Evolutionary conservation across 768 basidiomycete species (phyloP).

Genomic region (Mycena indigotica): DNA sequence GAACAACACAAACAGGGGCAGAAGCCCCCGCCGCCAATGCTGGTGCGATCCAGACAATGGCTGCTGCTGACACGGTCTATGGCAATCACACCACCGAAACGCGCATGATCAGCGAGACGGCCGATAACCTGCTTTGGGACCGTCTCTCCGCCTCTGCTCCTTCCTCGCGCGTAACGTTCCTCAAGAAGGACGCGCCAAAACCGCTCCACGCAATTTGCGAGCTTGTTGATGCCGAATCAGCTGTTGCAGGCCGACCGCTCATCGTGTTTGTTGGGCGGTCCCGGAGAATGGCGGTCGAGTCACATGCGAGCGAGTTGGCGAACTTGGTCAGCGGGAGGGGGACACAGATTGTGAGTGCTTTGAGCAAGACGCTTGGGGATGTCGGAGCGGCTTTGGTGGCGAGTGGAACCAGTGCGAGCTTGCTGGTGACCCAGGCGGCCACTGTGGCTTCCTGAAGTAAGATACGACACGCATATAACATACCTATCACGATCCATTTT

Average conservation of each 20-base stretch:
- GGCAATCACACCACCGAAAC: constrained; percentile 63
- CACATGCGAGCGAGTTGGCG: constrained; percentile 61
- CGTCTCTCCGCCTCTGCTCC: constrained; percentile 46
- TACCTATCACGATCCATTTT: too few species aligned
- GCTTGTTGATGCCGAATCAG: constrained; percentile 35
- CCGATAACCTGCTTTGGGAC: constrained; percentile 79
- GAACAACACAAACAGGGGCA: too few species aligned
- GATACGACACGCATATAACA: too few species aligned
- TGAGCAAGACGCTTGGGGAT: constrained; percentile 76
- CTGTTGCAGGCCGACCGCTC: constrained; percentile 46
- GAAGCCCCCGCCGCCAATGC: constrained; percentile 19
- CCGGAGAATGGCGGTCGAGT: constrained; percentile 63
- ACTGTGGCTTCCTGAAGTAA: not conserved
- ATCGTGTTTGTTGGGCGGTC: constrained; percentile 76
- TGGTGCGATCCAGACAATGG: constrained; percentile 40
- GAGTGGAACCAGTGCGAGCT: constrained; percentile 47
- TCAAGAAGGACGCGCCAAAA: constrained; percentile 44
- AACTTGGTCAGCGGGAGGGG: constrained; percentile 44
- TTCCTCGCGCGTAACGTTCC: constrained; percentile 68
- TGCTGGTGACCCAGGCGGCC: constrained; percentile 61
- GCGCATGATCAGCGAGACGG: constrained; percentile 74
- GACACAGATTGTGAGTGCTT: constrained; percentile 51
- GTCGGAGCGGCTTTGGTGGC: constrained; percentile 70
- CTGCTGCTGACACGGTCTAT: constrained; percentile 73
- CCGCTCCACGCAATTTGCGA: constrained; percentile 63